These are phyloP conservation scores for Tetraselmis striata DNA, from an alignment of 139 green algal species.

Conservation along the genomic window DNA sequence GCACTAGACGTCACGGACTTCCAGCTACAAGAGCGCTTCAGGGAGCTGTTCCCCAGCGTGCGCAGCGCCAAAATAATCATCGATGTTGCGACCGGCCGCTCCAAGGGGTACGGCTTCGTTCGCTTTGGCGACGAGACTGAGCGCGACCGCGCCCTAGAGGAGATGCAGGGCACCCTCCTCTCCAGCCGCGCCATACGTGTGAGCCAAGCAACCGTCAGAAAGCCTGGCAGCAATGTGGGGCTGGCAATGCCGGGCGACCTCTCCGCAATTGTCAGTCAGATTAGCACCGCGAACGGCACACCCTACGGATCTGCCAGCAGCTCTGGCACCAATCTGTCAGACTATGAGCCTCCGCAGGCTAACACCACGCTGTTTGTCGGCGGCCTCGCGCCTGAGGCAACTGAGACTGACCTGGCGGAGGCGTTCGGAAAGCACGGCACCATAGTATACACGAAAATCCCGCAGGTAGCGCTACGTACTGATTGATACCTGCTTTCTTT, in stretches of 20 bases:
- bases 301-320: neutral
- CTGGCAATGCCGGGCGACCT: too few relatives aligned
- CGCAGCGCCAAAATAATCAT: constrained; percentile 78
- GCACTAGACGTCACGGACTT: constrained; percentile 85
- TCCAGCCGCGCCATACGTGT: constrained; percentile 68
- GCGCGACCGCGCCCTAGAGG: constrained; percentile 67
- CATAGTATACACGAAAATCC: constrained; percentile 91
- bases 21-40: constrained; percentile 80
- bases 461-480: too few relatives aligned
- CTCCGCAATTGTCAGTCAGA: too few relatives aligned
- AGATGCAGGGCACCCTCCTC: constrained; percentile 82
- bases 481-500: too few relatives aligned
- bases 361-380: constrained; percentile 92
- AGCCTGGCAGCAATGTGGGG: neutral
- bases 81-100: constrained; percentile 70
- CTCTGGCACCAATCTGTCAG: neutral
- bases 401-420: constrained; percentile 66
- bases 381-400: constrained; percentile 40
- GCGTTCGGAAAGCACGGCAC: constrained; percentile 78
- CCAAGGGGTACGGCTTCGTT: constrained; percentile 95
- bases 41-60: constrained; percentile 73
- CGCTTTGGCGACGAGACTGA: constrained; percentile 78
- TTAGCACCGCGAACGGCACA: too few relatives aligned
- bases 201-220: constrained; percentile 54
- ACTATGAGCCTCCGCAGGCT: constrained; percentile 7